Conservation (phyloP, 2,329 filamentous ascomycete species). For the Elsinoe batatas region DNA sequence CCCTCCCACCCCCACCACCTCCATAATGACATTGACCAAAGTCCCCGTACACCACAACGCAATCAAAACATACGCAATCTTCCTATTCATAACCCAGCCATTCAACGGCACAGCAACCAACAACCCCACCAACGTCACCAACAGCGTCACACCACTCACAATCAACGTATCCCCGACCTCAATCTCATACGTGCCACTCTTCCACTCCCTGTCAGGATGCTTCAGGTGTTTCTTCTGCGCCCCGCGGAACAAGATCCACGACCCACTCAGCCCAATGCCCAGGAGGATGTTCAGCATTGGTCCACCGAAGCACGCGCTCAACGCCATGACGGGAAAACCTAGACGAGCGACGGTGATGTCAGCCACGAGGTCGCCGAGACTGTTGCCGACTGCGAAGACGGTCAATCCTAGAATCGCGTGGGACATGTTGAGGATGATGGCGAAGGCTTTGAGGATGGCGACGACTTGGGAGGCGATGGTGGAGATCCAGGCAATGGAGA, state of each 20-base stretch:
- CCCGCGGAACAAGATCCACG: slow-evolving; percentile 71
- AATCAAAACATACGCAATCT: slow-evolving; percentile 73
- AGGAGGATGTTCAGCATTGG: slow-evolving; percentile 96
- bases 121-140: slow-evolving; percentile 68
- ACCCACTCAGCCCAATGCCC: slow-evolving; percentile 82
- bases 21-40: slow-evolving; percentile 67
- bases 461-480: slow-evolving; percentile 94
- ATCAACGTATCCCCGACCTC: slow-evolving; percentile 76
- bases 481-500: slow-evolving; percentile 91
- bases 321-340: slow-evolving; percentile 92
- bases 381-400: slow-evolving; percentile 94
- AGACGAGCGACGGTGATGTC: slow-evolving; percentile 89
- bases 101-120: slow-evolving; percentile 76
- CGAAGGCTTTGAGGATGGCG: slow-evolving; percentile 83
- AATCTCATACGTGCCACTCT: slow-evolving; percentile 71
- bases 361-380: slow-evolving; percentile 83
- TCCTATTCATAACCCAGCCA: slow-evolving; percentile 72
- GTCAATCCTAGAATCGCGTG: slow-evolving; percentile 92
- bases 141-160: slow-evolving; percentile 72
- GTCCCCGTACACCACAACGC: slow-evolving; percentile 74
- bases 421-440: slow-evolving; percentile 83
- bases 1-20: slow-evolving; percentile 42
- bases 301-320: slow-evolving; percentile 92
- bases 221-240: slow-evolving; percentile 56
- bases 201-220: slow-evolving; percentile 54